Percentiles rank a stretch among this genome's conserved stretches.
These are phyloP conservation scores for Stephania yunnanensis DNA, from an alignment of 164 flowering plant species.

Conservation along the genomic window DNA sequence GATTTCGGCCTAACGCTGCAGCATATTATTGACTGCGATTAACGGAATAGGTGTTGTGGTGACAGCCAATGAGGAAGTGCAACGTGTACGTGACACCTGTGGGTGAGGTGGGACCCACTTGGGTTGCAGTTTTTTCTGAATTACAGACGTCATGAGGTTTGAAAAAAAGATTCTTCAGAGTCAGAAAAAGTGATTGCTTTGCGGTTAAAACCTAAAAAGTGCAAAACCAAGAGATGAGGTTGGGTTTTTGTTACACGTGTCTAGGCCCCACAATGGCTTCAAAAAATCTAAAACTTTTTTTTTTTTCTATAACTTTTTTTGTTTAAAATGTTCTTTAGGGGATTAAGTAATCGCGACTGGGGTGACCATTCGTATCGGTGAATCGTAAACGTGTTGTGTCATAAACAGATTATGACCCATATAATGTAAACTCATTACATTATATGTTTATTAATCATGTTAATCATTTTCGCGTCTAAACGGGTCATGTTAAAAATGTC, in stretches of 20 bases:
- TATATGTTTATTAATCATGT: too few relatives aligned
- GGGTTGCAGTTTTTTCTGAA: neutral
- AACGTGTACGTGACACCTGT: neutral
- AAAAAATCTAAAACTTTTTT: too few relatives aligned
- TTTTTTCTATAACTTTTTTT: too few relatives aligned
- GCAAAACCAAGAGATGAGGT: neutral
- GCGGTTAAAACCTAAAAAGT: neutral
- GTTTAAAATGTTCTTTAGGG: neutral
- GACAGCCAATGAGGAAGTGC: neutral
- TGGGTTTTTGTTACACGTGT: too few relatives aligned
- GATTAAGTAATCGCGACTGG: too few relatives aligned
- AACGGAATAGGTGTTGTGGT: neutral
- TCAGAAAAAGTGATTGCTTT: neutral
- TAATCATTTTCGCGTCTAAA: too few relatives aligned
- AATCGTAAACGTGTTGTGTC: too few relatives aligned
- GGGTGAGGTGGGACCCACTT: neutral
- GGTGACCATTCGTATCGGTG: too few relatives aligned
- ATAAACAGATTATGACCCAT: too few relatives aligned
- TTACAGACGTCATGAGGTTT: neutral
- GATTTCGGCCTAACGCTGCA: neutral
- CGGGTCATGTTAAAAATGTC: too few relatives aligned
- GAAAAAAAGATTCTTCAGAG: neutral
- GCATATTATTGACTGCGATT: neutral
- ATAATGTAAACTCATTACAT: too few relatives aligned
- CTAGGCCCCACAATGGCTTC: too few relatives aligned